phyloP scores from a whole-genome alignment of 176 grass and related monocot species.

The sorghum (Sorghum bicolor) region DNA sequence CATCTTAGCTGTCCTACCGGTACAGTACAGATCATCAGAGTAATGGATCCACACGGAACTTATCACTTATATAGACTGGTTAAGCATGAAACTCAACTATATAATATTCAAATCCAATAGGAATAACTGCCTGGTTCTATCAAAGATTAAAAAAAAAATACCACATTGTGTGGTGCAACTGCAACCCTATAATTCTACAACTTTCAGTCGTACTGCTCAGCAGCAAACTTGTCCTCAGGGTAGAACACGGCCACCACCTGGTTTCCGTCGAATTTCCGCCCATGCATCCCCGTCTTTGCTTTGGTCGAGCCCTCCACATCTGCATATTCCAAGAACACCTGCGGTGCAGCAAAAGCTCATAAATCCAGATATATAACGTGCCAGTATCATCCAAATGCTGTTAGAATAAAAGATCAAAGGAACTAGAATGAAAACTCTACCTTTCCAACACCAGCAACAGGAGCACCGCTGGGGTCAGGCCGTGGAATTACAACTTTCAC shows the following conservation, averaged over 20 bases:
- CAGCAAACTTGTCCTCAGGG: constrained; percentile 71
- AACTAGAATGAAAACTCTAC: constrained; percentile 35
- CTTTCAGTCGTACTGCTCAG: constrained; percentile 52
- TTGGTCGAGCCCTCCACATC: constrained; percentile 72
- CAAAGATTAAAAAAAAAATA: neutral
- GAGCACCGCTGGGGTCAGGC: constrained; percentile 67
- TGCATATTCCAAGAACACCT: constrained; percentile 98
- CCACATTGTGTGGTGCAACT: neutral
- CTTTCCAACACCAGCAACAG: constrained; percentile 77
- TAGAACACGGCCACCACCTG: constrained; percentile 79
- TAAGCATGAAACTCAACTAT: neutral
- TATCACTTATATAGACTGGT: neutral
- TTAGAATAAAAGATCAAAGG: neutral
- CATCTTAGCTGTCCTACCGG: neutral
- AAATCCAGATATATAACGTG: neutral
- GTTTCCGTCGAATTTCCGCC: constrained; percentile 79
- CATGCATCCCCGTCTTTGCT: constrained; percentile 71
- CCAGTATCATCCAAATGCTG: neutral
- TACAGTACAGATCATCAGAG: neutral
- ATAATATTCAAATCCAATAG: neutral
- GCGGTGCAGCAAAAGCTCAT: neutral
- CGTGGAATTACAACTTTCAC: constrained; percentile 86
- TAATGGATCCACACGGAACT: neutral
- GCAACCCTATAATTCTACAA: neutral
- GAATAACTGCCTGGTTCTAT: no score